These are phyloP conservation scores for Otatea glauca DNA, from an alignment of 176 grass and related monocot species.

Conservation along the genomic window DNA sequence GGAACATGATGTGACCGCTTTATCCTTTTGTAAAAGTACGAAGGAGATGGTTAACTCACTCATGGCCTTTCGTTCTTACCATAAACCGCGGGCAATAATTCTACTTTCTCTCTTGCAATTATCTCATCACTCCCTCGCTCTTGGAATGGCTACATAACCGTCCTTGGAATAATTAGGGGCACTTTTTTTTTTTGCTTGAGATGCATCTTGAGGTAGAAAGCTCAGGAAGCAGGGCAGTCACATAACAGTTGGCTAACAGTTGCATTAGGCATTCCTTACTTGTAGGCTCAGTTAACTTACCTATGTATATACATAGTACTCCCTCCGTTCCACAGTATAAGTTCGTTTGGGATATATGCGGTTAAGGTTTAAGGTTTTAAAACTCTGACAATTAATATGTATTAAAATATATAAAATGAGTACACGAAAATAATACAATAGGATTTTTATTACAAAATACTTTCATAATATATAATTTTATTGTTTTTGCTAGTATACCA, in stretches of 20 bases:
- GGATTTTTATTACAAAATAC: too few species aligned
- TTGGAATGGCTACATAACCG: not conserved
- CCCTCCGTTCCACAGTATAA: too few species aligned
- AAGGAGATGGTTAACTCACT: constrained; percentile 52
- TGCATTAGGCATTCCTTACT: not conserved
- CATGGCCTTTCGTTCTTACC: constrained; percentile 44
- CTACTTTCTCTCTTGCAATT: not conserved
- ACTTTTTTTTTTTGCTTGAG: not conserved
- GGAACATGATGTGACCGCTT: constrained; percentile 61
- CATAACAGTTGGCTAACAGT: not conserved
- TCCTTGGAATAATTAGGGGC: not conserved
- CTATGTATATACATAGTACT: too few species aligned
- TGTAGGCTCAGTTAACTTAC: not conserved
- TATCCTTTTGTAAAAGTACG: constrained; percentile 52
- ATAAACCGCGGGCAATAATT: constrained; percentile 2
- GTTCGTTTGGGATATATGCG: too few species aligned
- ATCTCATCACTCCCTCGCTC: not conserved
- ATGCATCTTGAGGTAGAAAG: constrained; percentile 27
- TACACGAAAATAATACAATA: too few species aligned
- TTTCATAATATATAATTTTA: too few species aligned
- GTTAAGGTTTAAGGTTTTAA: too few species aligned
- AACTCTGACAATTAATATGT: too few species aligned
- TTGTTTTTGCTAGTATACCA: too few species aligned
- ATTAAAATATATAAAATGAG: too few species aligned
- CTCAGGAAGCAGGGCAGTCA: not conserved